A percentile compares a stretch with the other conserved stretches of the same genome.
phyloP scores from a whole-genome alignment of 2,329 filamentous ascomycete species.

The Phialocephala subalpina region DNA sequence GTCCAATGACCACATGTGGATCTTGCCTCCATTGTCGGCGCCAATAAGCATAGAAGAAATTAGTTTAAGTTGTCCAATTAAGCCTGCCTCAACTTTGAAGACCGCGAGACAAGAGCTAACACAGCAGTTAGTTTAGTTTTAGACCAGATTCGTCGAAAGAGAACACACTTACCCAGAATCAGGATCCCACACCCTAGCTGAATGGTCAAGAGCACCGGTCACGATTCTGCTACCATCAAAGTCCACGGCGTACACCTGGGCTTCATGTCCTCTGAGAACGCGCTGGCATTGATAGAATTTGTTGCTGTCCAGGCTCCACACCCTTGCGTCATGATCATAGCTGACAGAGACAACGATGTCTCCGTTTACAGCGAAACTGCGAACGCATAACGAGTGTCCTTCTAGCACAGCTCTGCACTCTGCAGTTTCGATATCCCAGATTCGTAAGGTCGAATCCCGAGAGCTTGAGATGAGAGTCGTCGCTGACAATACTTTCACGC shows the following conservation, averaged over 20 bases:
- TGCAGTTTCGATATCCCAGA: slow-evolving; percentile 23
- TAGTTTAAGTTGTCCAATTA: slow-evolving; percentile 61
- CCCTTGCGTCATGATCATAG: slow-evolving; percentile 83
- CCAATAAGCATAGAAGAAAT: slow-evolving; percentile 92
- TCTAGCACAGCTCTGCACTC: slow-evolving; percentile 14
- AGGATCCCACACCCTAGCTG: slow-evolving; percentile 93
- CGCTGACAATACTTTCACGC: slow-evolving; percentile 4
- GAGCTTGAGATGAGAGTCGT: slow-evolving; percentile 17
- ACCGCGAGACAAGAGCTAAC: slow-evolving; percentile 54
- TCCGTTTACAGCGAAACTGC: slow-evolving; percentile 9
- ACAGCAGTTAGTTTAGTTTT: slow-evolving; percentile 62
- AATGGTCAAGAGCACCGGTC: slow-evolving; percentile 92
- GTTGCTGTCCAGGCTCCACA: slow-evolving; percentile 85
- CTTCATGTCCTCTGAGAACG: slow-evolving; percentile 90
- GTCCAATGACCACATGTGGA: slow-evolving; percentile 90
- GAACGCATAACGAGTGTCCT: slow-evolving; percentile 15
- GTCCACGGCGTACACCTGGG: slow-evolving; percentile 95
- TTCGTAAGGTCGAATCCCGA: slow-evolving; percentile 17
- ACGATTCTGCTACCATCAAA: slow-evolving; percentile 92
- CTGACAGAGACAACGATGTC: slow-evolving; percentile 93
- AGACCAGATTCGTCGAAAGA: neutral
- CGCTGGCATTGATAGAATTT: slow-evolving; percentile 87
- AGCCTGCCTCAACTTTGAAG: neutral
- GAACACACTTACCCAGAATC: slow-evolving; percentile 73
- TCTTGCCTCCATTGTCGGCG: slow-evolving; percentile 92